Conservation (phyloP, 2,329 filamentous ascomycete genomes). For the Bipolaris cookei region DNA sequence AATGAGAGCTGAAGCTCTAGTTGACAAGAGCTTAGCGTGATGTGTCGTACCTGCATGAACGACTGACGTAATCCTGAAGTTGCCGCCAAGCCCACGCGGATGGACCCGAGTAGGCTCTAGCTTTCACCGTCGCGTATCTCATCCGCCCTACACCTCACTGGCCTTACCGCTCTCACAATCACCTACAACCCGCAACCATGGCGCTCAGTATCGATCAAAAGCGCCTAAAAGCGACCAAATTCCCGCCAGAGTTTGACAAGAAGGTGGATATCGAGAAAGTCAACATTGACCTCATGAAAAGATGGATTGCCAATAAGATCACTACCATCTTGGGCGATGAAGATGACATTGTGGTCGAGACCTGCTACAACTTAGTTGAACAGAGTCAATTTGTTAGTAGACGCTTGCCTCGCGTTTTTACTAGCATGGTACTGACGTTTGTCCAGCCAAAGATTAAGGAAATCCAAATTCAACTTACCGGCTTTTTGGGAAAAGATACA, state of each 20-base stretch:
- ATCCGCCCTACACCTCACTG: constrained; percentile 6
- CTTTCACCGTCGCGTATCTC: constrained; percentile 15
- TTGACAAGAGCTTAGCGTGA: constrained; percentile 10
- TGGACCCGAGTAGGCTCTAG: constrained; percentile 17
- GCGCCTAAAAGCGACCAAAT: constrained; percentile 88
- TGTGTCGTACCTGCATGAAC: constrained; percentile 21
- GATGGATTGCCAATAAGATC: constrained; percentile 92
- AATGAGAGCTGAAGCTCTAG: not conserved
- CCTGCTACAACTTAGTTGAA: constrained; percentile 74
- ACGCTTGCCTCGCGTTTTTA: not conserved
- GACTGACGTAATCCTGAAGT: constrained; percentile 22
- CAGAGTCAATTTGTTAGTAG: constrained; percentile 73
- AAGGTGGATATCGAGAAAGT: constrained; percentile 98
- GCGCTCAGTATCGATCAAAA: constrained; percentile 86
- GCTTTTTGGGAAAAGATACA: constrained; percentile 93
- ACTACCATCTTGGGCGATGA: constrained; percentile 88
- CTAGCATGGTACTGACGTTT: constrained; percentile 21
- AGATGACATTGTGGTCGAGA: constrained; percentile 93
- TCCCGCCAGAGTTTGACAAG: constrained; percentile 88
- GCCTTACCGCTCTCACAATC: constrained; percentile 3
- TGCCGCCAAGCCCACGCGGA: constrained; percentile 19
- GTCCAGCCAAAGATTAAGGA: constrained; percentile 90
- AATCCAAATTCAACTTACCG: constrained; percentile 91
- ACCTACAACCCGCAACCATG: constrained; percentile 58
- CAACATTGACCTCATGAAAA: constrained; percentile 97